These are phyloP conservation scores for Blastocystis sp. DNA, from an alignment of 352 stramenopile species.

Conservation along the genomic window DNA sequence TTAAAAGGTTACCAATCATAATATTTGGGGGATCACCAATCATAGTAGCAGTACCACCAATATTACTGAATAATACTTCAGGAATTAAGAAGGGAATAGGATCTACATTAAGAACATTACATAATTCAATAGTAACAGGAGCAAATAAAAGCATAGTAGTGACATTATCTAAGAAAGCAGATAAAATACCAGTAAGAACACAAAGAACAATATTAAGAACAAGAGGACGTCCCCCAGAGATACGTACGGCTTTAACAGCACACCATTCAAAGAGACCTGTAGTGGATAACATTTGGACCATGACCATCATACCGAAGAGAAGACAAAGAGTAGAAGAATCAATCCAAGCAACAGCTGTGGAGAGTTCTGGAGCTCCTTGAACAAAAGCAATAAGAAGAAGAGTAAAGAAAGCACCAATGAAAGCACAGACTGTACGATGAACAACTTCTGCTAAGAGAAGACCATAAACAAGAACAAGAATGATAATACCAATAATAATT, in stretches of 20 bases:
- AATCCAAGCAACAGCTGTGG: slow-evolving; percentile 40
- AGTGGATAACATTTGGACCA: slow-evolving; percentile 47
- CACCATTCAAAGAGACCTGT: slow-evolving; percentile 50
- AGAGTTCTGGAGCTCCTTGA: slow-evolving; percentile 41
- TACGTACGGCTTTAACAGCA: slow-evolving; percentile 43
- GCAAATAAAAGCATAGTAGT: slow-evolving; percentile 50
- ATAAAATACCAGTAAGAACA: slow-evolving; percentile 43
- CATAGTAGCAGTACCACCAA: slow-evolving; percentile 48
- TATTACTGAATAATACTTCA: slow-evolving; percentile 46
- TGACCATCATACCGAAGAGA: slow-evolving; percentile 51
- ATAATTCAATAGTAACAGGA: slow-evolving; percentile 51
- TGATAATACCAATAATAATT: slow-evolving; percentile 30
- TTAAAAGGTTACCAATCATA: slow-evolving; percentile 49
- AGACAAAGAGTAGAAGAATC: slow-evolving; percentile 43
- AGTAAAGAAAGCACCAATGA: slow-evolving; percentile 46
- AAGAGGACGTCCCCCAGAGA: slow-evolving; percentile 41
- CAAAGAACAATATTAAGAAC: slow-evolving; percentile 43
- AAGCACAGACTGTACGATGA: slow-evolving; percentile 47
- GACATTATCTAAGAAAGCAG: slow-evolving; percentile 50
- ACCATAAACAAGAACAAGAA: slow-evolving; percentile 47
- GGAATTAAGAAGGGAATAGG: slow-evolving; percentile 47
- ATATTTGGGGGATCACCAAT: slow-evolving; percentile 50
- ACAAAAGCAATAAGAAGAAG: slow-evolving; percentile 47
- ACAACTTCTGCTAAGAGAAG: slow-evolving; percentile 48
- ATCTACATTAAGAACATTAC: slow-evolving; percentile 47